Evolutionary conservation across 441 rosid species (phyloP), one percentile per base, ranked within the genome.

Genomic region (Flueggea neowawraea): DNA sequence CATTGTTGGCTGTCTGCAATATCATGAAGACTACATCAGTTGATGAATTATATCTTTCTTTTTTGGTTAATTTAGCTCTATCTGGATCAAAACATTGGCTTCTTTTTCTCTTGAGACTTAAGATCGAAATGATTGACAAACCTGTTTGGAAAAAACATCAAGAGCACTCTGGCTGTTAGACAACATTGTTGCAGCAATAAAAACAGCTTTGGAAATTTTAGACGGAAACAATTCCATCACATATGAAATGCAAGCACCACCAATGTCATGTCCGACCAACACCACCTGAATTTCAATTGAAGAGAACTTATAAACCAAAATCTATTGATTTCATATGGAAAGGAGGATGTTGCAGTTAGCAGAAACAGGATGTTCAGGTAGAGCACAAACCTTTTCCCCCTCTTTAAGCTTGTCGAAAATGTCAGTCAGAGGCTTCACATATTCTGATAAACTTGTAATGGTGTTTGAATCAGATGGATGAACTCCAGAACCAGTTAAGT

Each of bases 181-280:
- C 55, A 84, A 59, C 98, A 92, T 86, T 16, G 92, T 79, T 4
- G 98, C 97, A 33, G 92, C 87, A 45, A 92, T 69, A 64, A 77
- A 92, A 63, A 90, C 68, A 41, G 94, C 85, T 77, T 86, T 92
- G 2, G 90, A 75, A 55, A 92, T 72, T 80, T 80, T 86, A 3
- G 53, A 66, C 57, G 98, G 91, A 78, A 86, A 86, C 67, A 83
- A 54, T 72, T 92, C 98, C 96, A 90, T 88, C 54, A 75, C 90
- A 64, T 79, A 81, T 6, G 91, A 86, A 57, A 84, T 57, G 64
- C 98, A 92, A 39, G 97, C 88, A 61, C 98, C 98, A 39, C 97
- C 98, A 54, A 92, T 77, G 74, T 89, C 96, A 36, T 92, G 98
- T 44, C 95, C 95, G 5, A 84, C 95, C 89, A 91, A 75, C 28